Conservation (phyloP, 2,329 filamentous ascomycete species). For the Penicillium concentricum region DNA sequence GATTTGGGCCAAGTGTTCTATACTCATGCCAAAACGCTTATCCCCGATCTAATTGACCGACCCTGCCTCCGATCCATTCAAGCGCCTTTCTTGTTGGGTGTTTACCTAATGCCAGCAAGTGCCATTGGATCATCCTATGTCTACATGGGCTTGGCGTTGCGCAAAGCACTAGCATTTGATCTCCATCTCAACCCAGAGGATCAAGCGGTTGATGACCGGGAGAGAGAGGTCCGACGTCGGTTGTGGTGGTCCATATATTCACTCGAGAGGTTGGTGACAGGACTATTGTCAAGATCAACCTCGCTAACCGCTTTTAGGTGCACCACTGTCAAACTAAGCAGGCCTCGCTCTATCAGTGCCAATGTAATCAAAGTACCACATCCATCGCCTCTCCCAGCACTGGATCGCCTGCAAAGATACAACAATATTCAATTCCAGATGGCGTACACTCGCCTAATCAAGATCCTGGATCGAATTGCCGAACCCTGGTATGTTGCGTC, state of each 20-base stretch:
- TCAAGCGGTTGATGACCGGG: constrained; percentile 36
- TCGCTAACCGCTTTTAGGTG: constrained; percentile 24
- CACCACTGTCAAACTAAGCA: constrained; percentile 16
- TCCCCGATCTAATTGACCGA: constrained; percentile 37
- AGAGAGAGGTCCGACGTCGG: constrained; percentile 49
- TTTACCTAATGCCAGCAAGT: constrained; percentile 38
- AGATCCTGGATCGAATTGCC: constrained; percentile 31
- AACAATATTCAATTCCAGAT: constrained; percentile 37
- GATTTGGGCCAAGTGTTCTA: constrained; percentile 36
- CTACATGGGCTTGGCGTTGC: constrained; percentile 49
- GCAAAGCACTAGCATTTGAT: constrained; percentile 54
- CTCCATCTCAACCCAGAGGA: constrained; percentile 39
- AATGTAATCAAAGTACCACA: constrained; percentile 9
- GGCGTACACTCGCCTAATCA: constrained; percentile 30
- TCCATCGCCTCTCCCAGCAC: constrained; percentile 8
- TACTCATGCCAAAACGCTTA: constrained; percentile 27
- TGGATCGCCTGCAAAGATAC: constrained; percentile 26
- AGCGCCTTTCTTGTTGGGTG: constrained; percentile 34
- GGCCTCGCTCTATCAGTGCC: constrained; percentile 14
- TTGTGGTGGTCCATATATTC: constrained; percentile 55
- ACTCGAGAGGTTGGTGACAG: constrained; percentile 15
- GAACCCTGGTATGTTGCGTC: constrained; percentile 16
- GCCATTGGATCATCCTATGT: constrained; percentile 35
- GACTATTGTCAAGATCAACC: constrained; percentile 25
- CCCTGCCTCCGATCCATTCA: constrained; percentile 35